Conservation (phyloP, 805 yeast genomes). For the Wickerhamiella bombiphila region DNA sequence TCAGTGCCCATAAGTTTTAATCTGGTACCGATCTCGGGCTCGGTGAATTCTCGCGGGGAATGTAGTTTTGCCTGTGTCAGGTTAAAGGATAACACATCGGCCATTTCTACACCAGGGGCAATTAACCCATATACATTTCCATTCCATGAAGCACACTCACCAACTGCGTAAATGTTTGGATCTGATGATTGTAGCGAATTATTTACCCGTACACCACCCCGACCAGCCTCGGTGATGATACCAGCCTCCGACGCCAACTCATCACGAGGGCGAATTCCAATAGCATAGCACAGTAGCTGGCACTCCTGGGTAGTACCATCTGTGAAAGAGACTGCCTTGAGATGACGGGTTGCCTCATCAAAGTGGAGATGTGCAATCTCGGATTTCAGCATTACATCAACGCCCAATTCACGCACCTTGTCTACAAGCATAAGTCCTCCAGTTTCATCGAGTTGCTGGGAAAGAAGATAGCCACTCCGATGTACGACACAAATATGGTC, state of each 20-base stretch:
- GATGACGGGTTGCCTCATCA: conserved; percentile 15
- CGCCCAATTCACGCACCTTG: conserved; percentile 38
- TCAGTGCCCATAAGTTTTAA: conserved; percentile 28
- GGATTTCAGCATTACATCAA: conserved; percentile 37
- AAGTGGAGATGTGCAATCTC: conserved; percentile 34
- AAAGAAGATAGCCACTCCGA: conserved; percentile 24
- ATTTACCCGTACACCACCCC: conserved; percentile 24
- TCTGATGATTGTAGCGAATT: conserved; percentile 22
- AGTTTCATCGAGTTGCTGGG: conserved; percentile 27
- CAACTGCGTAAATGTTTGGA: conserved; percentile 23
- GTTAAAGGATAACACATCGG: conserved; percentile 26
- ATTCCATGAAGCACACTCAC: conserved; percentile 29
- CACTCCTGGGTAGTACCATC: conserved; percentile 24
- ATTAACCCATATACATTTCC: conserved; percentile 25
- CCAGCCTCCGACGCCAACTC: conserved; percentile 22
- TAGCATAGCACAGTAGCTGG: conserved; percentile 25
- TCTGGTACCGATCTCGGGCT: conserved; percentile 27
- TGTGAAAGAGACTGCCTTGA: conserved; percentile 19
- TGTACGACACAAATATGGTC: conserved; percentile 24
- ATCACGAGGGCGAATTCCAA: conserved; percentile 27
- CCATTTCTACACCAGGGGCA: conserved; percentile 30
- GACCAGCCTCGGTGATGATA: conserved; percentile 13
- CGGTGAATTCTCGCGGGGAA: conserved; percentile 20
- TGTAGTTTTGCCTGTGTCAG: conserved; percentile 26
- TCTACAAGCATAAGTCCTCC: conserved; percentile 27